phyloP scores from a whole-genome alignment of 768 basidiomycete species.

The Paxillus involutus region DNA sequence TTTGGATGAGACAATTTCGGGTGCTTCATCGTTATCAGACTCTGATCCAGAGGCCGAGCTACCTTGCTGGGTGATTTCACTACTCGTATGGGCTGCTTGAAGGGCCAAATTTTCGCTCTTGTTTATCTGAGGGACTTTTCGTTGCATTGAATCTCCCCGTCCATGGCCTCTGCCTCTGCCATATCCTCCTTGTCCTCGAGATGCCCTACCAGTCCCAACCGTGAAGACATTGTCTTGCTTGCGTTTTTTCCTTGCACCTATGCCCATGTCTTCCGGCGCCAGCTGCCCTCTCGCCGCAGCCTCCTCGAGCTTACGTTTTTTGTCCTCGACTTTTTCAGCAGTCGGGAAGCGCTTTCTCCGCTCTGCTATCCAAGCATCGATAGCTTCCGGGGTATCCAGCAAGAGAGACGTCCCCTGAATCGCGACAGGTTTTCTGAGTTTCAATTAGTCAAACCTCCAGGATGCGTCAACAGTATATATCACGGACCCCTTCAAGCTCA shows the following conservation, averaged over 20 bases:
- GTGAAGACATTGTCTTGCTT: constrained; percentile 23
- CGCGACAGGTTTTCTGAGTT: constrained; percentile 60
- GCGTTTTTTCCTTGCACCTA: constrained; percentile 43
- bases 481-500: constrained; percentile 71
- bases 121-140: not conserved
- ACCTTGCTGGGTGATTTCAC: constrained; percentile 2
- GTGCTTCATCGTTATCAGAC: constrained; percentile 43
- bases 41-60: constrained; percentile 22
- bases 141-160: constrained; percentile 5
- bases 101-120: not conserved
- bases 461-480: not conserved
- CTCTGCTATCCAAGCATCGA: constrained; percentile 86
- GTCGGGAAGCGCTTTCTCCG: constrained; percentile 87
- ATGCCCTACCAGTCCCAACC: constrained; percentile 3
- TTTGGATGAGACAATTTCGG: constrained; percentile 64
- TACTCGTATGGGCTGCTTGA: not conserved
- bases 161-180: constrained; percentile 33
- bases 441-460: constrained; percentile 6
- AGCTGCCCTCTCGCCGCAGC: constrained; percentile 81
- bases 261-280: constrained; percentile 43
- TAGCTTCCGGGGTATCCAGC: constrained; percentile 78
- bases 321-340: constrained; percentile 66
- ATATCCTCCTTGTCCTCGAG: constrained; percentile 17
- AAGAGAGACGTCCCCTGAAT: constrained; percentile 79
- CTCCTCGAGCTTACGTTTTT: constrained; percentile 76